These are phyloP conservation scores for Wickerhamomyces sp. DNA, from an alignment of 1,139 yeast species.

Conservation along the genomic window DNA sequence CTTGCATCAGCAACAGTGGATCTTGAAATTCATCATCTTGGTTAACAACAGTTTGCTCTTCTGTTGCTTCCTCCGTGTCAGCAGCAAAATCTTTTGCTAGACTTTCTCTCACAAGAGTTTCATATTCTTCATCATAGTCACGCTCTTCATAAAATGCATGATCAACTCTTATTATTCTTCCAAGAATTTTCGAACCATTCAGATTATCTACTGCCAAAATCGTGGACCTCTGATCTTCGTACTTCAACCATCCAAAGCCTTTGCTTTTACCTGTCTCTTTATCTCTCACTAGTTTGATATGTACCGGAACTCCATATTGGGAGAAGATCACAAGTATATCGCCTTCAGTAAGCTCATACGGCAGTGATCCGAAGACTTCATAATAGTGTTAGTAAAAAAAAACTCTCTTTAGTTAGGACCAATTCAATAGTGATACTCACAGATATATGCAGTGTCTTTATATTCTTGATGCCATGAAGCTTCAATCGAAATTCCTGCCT, in stretches of 20 bases:
- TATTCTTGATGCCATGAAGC: constrained; percentile 93
- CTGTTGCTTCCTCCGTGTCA: constrained; percentile 2
- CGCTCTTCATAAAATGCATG: constrained; percentile 65
- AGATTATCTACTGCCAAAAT: constrained; percentile 86
- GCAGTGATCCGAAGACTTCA: constrained; percentile 56
- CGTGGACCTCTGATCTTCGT: constrained; percentile 77
- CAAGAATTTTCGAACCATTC: constrained; percentile 65
- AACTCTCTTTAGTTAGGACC: not conserved
- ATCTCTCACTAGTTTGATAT: constrained; percentile 68
- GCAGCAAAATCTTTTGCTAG: constrained; percentile 19
- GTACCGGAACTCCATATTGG: constrained; percentile 86
- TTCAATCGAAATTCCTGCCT: constrained; percentile 48
- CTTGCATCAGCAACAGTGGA: constrained; percentile 9
- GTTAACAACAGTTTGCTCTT: not conserved
- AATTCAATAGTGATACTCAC: constrained; percentile 14
- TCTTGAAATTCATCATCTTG: constrained; percentile 9
- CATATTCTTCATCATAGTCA: constrained; percentile 42
- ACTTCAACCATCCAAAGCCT: constrained; percentile 81
- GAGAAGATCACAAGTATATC: constrained; percentile 79
- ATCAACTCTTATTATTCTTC: constrained; percentile 61
- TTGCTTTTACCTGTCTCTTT: constrained; percentile 60
- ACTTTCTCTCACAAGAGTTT: constrained; percentile 19
- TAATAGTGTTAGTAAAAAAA: not conserved
- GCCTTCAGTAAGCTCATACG: constrained; percentile 59
- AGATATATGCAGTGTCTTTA: constrained; percentile 60